Evolutionary conservation across 192 early-diverging fungal species (phyloP).

Genomic region (Globomyces pollinis-pini): DNA sequence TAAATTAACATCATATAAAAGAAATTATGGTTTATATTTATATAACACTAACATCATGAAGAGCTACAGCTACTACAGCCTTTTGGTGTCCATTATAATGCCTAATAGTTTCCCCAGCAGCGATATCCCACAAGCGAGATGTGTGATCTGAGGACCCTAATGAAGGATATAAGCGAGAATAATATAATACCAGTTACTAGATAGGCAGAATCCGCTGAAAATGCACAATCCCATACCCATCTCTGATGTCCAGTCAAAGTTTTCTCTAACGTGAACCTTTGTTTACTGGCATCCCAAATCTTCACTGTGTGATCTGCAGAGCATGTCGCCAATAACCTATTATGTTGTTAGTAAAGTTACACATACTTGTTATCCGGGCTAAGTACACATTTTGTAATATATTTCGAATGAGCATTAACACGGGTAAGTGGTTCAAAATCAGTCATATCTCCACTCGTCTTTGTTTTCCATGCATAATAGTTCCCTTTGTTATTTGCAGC

Average conservation of each 20-base stretch:
- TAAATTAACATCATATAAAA: neutral
- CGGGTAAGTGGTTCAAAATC: conserved; percentile 63
- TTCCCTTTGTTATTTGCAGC: conserved; percentile 84
- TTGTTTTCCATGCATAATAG: conserved; percentile 51
- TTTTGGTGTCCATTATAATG: conserved; percentile 89
- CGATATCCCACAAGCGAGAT: conserved; percentile 74
- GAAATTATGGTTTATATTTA: neutral
- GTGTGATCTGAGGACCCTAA: conserved; percentile 75
- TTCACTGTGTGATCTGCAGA: conserved; percentile 83
- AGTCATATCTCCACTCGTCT: conserved; percentile 32
- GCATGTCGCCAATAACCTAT: conserved; percentile 73
- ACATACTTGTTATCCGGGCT: conserved; percentile 80
- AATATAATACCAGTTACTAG: conserved; percentile 72
- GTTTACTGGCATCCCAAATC: conserved; percentile 56
- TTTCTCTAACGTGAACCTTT: conserved; percentile 60
- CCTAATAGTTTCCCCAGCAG: conserved; percentile 67
- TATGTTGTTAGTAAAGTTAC: conserved; percentile 32
- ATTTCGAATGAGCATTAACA: conserved; percentile 71
- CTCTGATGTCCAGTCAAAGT: conserved; percentile 73
- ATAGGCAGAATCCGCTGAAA: conserved; percentile 87
- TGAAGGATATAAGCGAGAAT: neutral
- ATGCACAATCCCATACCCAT: conserved; percentile 92
- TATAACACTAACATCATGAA: conserved; percentile 63
- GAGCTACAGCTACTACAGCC: conserved; percentile 75
- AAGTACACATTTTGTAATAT: conserved; percentile 74